phyloP scores from a whole-genome alignment of 148 eudicot genomes.

The Chenopodium formosanum region DNA sequence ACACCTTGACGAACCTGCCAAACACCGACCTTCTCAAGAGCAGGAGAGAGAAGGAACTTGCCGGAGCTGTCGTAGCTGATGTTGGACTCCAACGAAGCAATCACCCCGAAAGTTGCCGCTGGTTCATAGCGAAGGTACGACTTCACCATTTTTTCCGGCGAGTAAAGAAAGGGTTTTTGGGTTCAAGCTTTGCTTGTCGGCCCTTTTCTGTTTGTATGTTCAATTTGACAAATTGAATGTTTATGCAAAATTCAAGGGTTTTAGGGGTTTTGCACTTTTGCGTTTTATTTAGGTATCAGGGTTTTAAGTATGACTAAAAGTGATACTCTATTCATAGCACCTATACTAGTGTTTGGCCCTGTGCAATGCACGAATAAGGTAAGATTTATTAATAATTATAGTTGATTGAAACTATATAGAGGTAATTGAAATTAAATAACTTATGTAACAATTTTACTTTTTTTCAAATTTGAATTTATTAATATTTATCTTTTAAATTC shows the following conservation, averaged over 20 bases:
- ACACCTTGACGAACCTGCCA: slow-evolving; percentile 83
- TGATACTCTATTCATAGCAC: no score
- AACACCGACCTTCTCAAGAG: slow-evolving; percentile 76
- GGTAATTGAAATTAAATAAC: no score
- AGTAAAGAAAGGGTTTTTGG: neutral
- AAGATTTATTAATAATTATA: no score
- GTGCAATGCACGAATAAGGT: no score
- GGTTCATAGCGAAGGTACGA: slow-evolving; percentile 79
- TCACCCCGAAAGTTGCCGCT: slow-evolving; percentile 75
- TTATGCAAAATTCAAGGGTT: neutral
- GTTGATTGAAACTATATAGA: no score
- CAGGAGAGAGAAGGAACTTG: slow-evolving; percentile 68
- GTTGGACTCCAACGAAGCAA: slow-evolving; percentile 71
- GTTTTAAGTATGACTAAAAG: no score
- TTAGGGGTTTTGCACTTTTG: neutral
- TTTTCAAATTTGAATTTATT: no score
- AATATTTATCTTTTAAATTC: no score
- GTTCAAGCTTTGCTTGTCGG: neutral
- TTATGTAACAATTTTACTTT: no score
- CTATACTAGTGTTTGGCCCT: no score
- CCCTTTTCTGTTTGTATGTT: no score
- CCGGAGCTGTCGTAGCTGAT: slow-evolving; percentile 72
- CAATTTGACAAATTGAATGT: neutral
- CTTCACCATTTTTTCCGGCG: slow-evolving; percentile 65
- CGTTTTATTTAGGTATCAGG: neutral